Evolutionary conservation across 2,329 filamentous ascomycete species (phyloP).

Genomic region (Fusarium subtropicale): DNA sequence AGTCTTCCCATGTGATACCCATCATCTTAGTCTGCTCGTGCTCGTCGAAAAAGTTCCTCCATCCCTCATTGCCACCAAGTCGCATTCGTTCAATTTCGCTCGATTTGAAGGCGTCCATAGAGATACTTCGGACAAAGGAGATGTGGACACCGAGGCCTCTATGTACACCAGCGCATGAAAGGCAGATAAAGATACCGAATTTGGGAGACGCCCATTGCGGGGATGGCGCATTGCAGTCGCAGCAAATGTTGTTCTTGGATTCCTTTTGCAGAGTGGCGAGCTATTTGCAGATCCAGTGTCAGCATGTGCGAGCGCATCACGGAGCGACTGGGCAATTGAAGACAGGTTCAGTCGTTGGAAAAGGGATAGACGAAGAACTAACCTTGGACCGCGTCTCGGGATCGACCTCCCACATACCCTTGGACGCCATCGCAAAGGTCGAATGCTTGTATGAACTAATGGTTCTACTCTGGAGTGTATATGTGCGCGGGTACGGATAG

Average conservation of each 20-base stretch:
- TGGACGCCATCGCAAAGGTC: constrained; percentile 66
- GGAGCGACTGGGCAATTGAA: constrained; percentile 1
- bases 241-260: constrained; percentile 88
- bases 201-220: constrained; percentile 99
- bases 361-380: constrained; percentile 44
- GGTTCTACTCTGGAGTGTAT: neutral
- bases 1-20: constrained; percentile 82
- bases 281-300: constrained; percentile 58
- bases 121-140: constrained; percentile 96
- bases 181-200: constrained; percentile 98
- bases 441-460: constrained; percentile 3
- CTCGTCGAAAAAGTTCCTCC: constrained; percentile 86
- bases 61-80: constrained; percentile 87
- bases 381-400: constrained; percentile 97
- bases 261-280: constrained; percentile 92
- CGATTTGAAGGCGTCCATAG: constrained; percentile 98
- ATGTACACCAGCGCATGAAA: constrained; percentile 94
- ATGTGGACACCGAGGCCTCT: constrained; percentile 97
- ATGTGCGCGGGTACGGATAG: constrained; percentile 5
- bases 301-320: constrained; percentile 23
- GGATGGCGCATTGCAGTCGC: constrained; percentile 94
- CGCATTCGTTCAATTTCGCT: constrained; percentile 95
- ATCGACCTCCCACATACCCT: constrained; percentile 98
- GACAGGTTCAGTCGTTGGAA: constrained; percentile 10
- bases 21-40: constrained; percentile 74